Evolutionary conservation across 2,329 filamentous ascomycete genomes (phyloP).

Genomic region (Zymoseptoria ardabiliae): DNA sequence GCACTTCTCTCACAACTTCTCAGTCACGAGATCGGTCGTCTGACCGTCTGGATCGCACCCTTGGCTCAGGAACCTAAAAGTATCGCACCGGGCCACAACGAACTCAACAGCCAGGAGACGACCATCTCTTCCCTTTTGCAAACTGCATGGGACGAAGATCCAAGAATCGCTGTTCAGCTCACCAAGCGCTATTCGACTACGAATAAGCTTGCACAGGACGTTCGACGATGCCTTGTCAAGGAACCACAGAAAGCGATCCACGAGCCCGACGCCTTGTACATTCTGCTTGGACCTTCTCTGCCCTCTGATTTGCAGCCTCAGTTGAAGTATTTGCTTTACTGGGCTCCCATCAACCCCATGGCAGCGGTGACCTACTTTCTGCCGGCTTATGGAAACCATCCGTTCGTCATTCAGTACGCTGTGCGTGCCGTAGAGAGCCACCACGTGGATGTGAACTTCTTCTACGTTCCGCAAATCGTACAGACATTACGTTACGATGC

Average conservation of each 20-base stretch:
- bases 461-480: slow-evolving; percentile 97
- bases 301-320: slow-evolving; percentile 76
- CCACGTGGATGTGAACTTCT: slow-evolving; percentile 94
- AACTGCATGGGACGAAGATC: slow-evolving; percentile 80
- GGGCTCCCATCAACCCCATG: slow-evolving; percentile 85
- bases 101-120: slow-evolving; percentile 35
- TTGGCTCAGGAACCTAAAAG: slow-evolving; percentile 52
- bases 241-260: slow-evolving; percentile 75
- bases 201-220: slow-evolving; percentile 62
- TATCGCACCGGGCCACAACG: slow-evolving; percentile 24
- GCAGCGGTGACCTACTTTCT: slow-evolving; percentile 90
- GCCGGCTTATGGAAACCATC: slow-evolving; percentile 82
- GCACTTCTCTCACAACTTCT: slow-evolving; percentile 73
- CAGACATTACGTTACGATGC: slow-evolving; percentile 89
- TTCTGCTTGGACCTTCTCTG: slow-evolving; percentile 70
- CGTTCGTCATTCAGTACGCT: slow-evolving; percentile 91
- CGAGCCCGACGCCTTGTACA: slow-evolving; percentile 73
- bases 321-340: slow-evolving; percentile 89
- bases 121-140: slow-evolving; percentile 51
- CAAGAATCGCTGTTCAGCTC: slow-evolving; percentile 81
- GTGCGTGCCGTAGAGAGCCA: slow-evolving; percentile 93
- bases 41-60: slow-evolving; percentile 86
- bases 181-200: slow-evolving; percentile 66
- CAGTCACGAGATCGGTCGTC: slow-evolving; percentile 72
- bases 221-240: slow-evolving; percentile 72